Conservation (phyloP, 345 rosid genomes). For the Brassica rapa region DNA sequence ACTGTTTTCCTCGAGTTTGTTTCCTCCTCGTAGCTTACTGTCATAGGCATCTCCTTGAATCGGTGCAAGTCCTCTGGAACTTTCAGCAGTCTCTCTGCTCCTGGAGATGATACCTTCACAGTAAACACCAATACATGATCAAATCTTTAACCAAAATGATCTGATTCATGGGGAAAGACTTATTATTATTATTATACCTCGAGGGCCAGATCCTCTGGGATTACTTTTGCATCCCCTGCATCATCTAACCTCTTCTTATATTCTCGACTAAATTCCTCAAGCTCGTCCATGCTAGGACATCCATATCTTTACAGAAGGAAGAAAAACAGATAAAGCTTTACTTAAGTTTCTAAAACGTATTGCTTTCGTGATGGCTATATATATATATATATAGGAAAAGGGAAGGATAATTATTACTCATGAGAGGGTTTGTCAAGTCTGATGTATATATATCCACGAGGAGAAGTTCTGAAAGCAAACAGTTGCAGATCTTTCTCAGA, state of each 20-base stretch:
- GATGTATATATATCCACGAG: slow-evolving; percentile 75
- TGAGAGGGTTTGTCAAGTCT: slow-evolving; percentile 76
- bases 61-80: slow-evolving; percentile 74
- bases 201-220: slow-evolving; percentile 82
- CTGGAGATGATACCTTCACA: slow-evolving; percentile 83
- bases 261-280: slow-evolving; percentile 65
- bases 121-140: slow-evolving; percentile 10
- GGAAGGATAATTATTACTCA: slow-evolving; percentile 52
- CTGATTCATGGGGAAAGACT: not conserved
- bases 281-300: slow-evolving; percentile 84
- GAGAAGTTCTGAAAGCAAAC: slow-evolving; percentile 76
- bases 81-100: slow-evolving; percentile 82
- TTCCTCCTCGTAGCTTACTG: slow-evolving; percentile 62
- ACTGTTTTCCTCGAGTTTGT: slow-evolving; percentile 41
- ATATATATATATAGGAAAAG: not conserved
- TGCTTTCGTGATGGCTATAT: not conserved
- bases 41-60: slow-evolving; percentile 76
- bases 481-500: slow-evolving; percentile 56
- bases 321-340: not conserved
- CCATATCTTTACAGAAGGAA: slow-evolving; percentile 60
- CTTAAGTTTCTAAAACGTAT: not conserved
- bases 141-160: not conserved
- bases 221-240: slow-evolving; percentile 59
- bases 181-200: slow-evolving; percentile 50
- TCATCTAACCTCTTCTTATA: slow-evolving; percentile 78